Conservation (phyloP, 768 basidiomycete genomes). For the Serendipita sp. region DNA sequence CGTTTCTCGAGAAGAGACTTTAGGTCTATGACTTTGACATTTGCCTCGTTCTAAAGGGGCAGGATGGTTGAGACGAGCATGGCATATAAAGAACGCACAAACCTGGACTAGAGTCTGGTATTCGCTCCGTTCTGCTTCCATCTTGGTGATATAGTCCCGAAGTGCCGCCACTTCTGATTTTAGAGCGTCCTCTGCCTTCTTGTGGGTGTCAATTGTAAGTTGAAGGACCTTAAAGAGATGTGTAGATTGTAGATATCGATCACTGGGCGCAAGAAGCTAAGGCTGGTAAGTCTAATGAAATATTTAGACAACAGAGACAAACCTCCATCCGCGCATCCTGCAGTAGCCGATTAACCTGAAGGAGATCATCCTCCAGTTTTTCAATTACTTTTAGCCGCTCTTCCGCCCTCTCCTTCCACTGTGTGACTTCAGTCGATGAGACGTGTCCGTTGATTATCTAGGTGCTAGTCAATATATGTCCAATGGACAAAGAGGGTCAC, state of each 20-base stretch:
- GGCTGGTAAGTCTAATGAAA: slow-evolving; percentile 28
- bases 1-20: slow-evolving; percentile 43
- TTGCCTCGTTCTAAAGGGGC: slow-evolving; percentile 25
- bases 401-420: background rate
- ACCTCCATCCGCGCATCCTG: slow-evolving; percentile 34
- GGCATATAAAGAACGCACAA: background rate
- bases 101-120: slow-evolving; percentile 7
- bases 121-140: slow-evolving; percentile 25
- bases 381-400: background rate
- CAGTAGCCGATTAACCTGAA: background rate
- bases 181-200: slow-evolving; percentile 29
- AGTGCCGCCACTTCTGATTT: slow-evolving; percentile 30
- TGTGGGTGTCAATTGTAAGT: slow-evolving; percentile 18
- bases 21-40: slow-evolving; percentile 45
- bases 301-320: slow-evolving; percentile 34
- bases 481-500: background rate
- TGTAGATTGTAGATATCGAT: slow-evolving; percentile 25
- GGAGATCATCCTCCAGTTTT: background rate
- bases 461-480: background rate
- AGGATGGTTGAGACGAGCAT: slow-evolving; percentile 8
- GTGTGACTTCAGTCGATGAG: background rate
- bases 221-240: slow-evolving; percentile 28
- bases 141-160: slow-evolving; percentile 27
- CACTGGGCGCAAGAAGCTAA: slow-evolving; percentile 26
- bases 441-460: background rate